A percentile compares a stretch with the other conserved stretches of the same genome.
These are phyloP conservation scores for Podila verticillata DNA, from an alignment of 192 early-diverging fungal species.

Conservation along the genomic window DNA sequence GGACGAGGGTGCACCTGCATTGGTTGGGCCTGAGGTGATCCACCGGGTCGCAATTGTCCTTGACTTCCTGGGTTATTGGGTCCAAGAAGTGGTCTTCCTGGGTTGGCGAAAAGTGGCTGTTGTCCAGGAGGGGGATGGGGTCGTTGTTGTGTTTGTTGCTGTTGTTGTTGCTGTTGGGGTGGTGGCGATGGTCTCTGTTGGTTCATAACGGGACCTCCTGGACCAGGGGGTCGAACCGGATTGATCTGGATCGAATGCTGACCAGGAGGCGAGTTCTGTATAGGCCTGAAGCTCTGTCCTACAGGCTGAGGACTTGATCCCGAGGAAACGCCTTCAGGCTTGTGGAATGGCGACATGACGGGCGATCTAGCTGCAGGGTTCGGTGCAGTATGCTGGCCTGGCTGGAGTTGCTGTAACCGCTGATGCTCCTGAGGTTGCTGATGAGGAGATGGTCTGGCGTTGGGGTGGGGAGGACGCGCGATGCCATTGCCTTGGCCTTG, in stretches of 20 bases:
- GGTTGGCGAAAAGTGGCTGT: slow-evolving; percentile 14
- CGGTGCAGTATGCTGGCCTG: neutral
- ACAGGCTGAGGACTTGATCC: neutral
- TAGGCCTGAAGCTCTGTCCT: neutral
- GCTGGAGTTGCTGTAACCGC: slow-evolving; percentile 9
- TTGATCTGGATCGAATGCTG: slow-evolving; percentile 1
- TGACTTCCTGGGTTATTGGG: slow-evolving; percentile 16
- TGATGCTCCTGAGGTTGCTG: slow-evolving; percentile 23
- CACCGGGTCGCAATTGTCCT: slow-evolving; percentile 11
- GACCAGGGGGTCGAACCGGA: neutral
- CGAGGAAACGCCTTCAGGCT: neutral
- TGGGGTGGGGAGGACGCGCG: slow-evolving; percentile 24
- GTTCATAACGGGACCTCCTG: neutral
- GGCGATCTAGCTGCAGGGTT: slow-evolving; percentile 1
- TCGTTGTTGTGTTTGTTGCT: slow-evolving; percentile 18
- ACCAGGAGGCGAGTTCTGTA: neutral
- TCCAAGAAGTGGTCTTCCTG: slow-evolving; percentile 19
- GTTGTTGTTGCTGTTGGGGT: slow-evolving; percentile 11
- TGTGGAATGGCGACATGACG: neutral
- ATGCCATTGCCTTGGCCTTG: slow-evolving; percentile 8
- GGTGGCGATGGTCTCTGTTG: neutral
- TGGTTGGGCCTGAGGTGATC: slow-evolving; percentile 34
- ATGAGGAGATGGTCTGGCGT: slow-evolving; percentile 28
- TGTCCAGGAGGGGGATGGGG: slow-evolving; percentile 21
- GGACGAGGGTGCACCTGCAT: slow-evolving; percentile 11